Evolutionary conservation across 805 yeast species (phyloP).

Genomic region (Isabelozyma pseudorhagii): DNA sequence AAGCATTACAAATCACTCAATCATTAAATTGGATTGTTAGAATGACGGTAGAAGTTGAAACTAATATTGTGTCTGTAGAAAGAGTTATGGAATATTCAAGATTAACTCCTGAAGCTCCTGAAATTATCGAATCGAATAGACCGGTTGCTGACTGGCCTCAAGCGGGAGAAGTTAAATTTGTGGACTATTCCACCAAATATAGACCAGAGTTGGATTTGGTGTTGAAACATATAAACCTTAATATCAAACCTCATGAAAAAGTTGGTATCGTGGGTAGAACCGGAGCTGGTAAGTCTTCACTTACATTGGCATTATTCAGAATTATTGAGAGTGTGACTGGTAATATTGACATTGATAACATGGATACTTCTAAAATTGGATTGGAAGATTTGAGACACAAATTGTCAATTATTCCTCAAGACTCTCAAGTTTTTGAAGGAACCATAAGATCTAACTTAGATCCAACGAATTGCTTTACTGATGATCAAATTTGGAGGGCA

Average conservation of each 20-base stretch:
- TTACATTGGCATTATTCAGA: conserved; percentile 42
- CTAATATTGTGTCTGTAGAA: conserved; percentile 95
- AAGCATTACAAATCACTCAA: conserved; percentile 90
- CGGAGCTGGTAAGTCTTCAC: conserved; percentile 46
- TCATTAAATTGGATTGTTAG: conserved; percentile 96
- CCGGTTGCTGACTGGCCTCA: conserved; percentile 49
- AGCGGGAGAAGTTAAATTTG: conserved; percentile 33
- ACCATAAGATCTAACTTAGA: conserved; percentile 39
- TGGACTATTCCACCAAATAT: conserved; percentile 39
- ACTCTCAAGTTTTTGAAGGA: conserved; percentile 45
- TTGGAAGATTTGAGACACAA: conserved; percentile 41
- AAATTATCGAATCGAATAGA: conserved; percentile 55
- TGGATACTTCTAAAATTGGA: conserved; percentile 34
- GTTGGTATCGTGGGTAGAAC: conserved; percentile 46
- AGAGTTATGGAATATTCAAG: conserved; percentile 84
- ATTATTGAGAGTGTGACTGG: conserved; percentile 40
- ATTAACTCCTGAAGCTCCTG: conserved; percentile 85
- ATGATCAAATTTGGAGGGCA: conserved; percentile 40
- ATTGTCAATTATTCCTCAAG: conserved; percentile 44
- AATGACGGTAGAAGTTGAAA: conserved; percentile 98
- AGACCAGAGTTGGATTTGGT: conserved; percentile 45
- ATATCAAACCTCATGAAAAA: conserved; percentile 36
- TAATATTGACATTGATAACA: conserved; percentile 30
- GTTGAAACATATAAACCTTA: conserved; percentile 34
- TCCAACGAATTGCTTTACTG: conserved; percentile 33